Base-by-base conservation (phyloP, 78 protist genomes). In the Dictyostelium capitatum region DNA sequence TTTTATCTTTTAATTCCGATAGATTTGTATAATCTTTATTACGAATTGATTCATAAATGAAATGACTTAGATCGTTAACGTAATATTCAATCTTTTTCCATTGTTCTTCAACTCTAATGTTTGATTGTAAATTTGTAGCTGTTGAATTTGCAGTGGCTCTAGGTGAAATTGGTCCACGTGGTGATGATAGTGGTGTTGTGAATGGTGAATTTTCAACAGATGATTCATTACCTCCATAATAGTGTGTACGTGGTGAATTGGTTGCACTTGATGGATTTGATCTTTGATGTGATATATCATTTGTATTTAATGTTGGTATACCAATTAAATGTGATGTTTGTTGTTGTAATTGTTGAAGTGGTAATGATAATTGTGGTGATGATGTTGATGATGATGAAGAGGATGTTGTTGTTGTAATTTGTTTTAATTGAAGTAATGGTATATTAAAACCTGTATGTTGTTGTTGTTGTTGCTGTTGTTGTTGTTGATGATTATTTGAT, bases 61-160 rank as follows among this genome's bases (percentile, higher is more conserved):
- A 84, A 43, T 84, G 82, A 57, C 50, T 74, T 20, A 84, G 70
- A 10, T 74, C 80, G 20, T 74, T 84, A 2, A 57, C 53, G 19
- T 74, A 84, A 70, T 84, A 84, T 59, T 84, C 92, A 7, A 84
- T 19, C 69, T 84, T 84, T 74, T 70, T 84, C 92, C 92, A 84
- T 53, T 84, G 92, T 48, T 75, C 75, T 48, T 84, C 92, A 3
- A 79, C 82, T 62, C 53, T 74, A 37, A 46, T n/a, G 53, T 46
- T 19, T 17, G 37, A 32, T 41, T 54, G 17, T 79, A 30, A 14
- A 59, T 59, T 54, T 67, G 43, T 6, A 7, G 15, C n/a, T 82
- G 89, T 28, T 70, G 79, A 82, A 30, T 25, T 82, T 19, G 20
- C 46, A 10, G 46, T 80, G 32, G 64, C 72, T 57, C 53, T 62